These are phyloP conservation scores for Fusarium beomiforme DNA, from an alignment of 2,329 filamentous ascomycete genomes.

Conservation along the genomic window DNA sequence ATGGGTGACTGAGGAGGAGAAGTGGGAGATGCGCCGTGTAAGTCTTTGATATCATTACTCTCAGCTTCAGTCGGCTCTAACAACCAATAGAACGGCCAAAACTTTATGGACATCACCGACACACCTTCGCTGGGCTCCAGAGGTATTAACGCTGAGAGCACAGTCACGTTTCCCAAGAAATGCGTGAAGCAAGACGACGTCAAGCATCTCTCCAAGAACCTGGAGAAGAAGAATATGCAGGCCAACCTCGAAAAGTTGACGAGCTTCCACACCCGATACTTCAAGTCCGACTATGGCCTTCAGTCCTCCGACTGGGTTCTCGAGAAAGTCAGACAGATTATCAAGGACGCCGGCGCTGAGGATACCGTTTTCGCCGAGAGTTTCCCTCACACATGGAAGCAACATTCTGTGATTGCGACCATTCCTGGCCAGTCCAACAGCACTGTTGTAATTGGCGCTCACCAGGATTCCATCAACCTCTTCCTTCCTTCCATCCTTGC, in stretches of 20 bases:
- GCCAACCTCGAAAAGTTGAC: constrained; percentile 82
- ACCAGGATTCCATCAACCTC: constrained; percentile 95
- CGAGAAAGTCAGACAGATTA: constrained; percentile 75
- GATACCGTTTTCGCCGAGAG: constrained; percentile 74
- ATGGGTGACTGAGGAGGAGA: constrained; percentile 94
- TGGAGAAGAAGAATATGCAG: constrained; percentile 81
- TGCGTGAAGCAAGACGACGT: constrained; percentile 73
- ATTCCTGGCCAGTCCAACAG: constrained; percentile 87
- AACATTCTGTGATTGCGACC: constrained; percentile 89
- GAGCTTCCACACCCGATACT: constrained; percentile 84
- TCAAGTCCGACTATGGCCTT: constrained; percentile 79
- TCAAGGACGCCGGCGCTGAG: constrained; percentile 76
- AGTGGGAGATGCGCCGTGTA: constrained; percentile 90
- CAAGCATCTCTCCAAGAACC: constrained; percentile 70
- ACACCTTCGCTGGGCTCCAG: constrained; percentile 67
- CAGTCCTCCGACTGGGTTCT: constrained; percentile 91
- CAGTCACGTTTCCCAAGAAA: constrained; percentile 72
- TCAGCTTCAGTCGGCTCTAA: background rate
- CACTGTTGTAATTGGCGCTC: constrained; percentile 89
- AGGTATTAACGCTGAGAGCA: constrained; percentile 44
- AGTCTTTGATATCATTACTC: constrained; percentile 41
- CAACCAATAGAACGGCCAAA: constrained; percentile 75
- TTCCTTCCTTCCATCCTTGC: constrained; percentile 85
- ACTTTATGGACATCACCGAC: constrained; percentile 95
- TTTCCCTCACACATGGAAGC: constrained; percentile 87